A percentile compares a stretch with the other conserved stretches of the same genome.
phyloP scores from a whole-genome alignment of 441 rosid genomes.

The Omphalea diandra region DNA sequence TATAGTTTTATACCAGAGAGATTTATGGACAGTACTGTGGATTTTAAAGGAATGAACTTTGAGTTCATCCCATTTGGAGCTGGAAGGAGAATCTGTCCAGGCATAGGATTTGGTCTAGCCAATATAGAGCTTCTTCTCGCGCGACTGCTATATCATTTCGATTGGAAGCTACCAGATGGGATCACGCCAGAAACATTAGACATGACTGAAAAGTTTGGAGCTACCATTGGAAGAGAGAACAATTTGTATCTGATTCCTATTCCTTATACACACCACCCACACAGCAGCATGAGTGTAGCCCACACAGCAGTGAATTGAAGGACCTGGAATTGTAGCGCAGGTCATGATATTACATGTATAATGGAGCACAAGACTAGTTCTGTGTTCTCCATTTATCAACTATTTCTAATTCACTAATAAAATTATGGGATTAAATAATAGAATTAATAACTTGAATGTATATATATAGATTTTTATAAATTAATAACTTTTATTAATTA shows the following conservation, averaged over 20 bases:
- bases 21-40: conserved; percentile 34
- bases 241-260: conserved; percentile 61
- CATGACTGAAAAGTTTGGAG: conserved; percentile 72
- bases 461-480: no score
- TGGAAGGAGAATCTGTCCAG: conserved; percentile 58
- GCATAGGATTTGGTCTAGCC: conserved; percentile 51
- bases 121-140: conserved; percentile 55
- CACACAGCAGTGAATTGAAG: no score
- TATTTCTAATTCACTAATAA: no score
- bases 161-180: conserved; percentile 44
- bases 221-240: conserved; percentile 52
- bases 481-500: no score
- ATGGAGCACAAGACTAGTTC: no score
- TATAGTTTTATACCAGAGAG: conserved; percentile 40
- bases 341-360: no score
- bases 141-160: conserved; percentile 45
- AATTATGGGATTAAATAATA: no score
- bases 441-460: no score
- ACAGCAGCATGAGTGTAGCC: background rate
- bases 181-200: conserved; percentile 46
- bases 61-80: conserved; percentile 55
- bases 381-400: no score
- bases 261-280: conserved; percentile 12
- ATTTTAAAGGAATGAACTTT: conserved; percentile 49
- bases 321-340: no score